Base-by-base conservation (phyloP, 768 basidiomycete species). In the Pleurotus tuber-regium region DNA sequence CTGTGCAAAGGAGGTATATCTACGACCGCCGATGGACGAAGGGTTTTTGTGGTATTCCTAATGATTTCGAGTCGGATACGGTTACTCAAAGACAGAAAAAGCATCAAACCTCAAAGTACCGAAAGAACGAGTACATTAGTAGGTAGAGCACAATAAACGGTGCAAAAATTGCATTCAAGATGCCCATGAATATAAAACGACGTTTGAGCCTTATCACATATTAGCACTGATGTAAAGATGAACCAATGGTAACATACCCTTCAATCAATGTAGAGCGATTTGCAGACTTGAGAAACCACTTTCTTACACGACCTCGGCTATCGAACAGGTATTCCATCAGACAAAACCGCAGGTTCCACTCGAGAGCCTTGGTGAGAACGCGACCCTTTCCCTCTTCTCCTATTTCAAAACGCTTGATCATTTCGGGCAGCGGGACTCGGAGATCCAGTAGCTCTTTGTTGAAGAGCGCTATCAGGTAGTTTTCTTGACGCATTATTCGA, bases 41-140 rank as follows among this genome's bases (percentile, higher is more conserved):
- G 96, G 97, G 63, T 98, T 93, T 69, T 96, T 96, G 79, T 92
- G 96, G 62, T 98, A 98, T 77, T 99, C 95, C 97, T 99, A 59
- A 6, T 11, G 12, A 43, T 36, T 47, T 9, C 41, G 28, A 29
- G 33, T 65, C 16, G 64, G 26, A 28, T 21, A 54, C 24, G 35
- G 24, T 19, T 44, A 12, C n/a, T 14, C 31, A 26, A 19, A 28
- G 28, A 33, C 33, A 33, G 18, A 31, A 49, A 49, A 18, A 16
- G 18, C 16, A 10, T 66, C 83, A 46, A 42, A 93, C 97, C 78
- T 99, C 97, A 55, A 99, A 99, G 66, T 99, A 99, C 3, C 96
- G 89, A 77, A 99, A 99, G 78, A 99, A 99, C 1, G 94, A 98
- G 66, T 97, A 99, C 85, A 98, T 91, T 33, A 98, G 69, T 36